Evolutionary conservation across 2,329 filamentous ascomycete species (phyloP), one percentile per base, ranked within the genome.

Genomic region (Fusarium nisikadoi): DNA sequence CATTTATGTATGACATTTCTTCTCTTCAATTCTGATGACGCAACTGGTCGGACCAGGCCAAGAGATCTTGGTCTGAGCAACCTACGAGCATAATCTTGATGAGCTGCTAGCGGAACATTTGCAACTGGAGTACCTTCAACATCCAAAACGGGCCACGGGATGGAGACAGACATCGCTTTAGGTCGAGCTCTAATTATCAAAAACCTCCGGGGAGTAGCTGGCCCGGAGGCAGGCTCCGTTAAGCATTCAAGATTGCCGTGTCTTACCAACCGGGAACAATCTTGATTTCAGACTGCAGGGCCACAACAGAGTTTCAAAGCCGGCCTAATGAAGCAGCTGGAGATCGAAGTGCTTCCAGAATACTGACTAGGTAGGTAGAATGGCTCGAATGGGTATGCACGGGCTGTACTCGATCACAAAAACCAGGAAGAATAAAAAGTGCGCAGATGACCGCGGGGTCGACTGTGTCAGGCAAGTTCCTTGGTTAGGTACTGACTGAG

Each of bases 401-500:
- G 31, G 50, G 35, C 39, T 49, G 35, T 43, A 33, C 19, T 57
- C 42, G 68, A 41, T 61, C 31, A 39, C 38, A 46, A 42, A 49
- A 27, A 42, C 42, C 62, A 42, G 50, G 47, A 38, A 38, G 29
- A 65, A 49, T 29, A 29, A 42, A 60, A 49, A 49, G 29, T 57
- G 16, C 52, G 56, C 52, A 73, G 43, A 71, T 57, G 53, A 67
- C 45, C 61, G 68, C 46, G 60, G 55, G 60, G 61, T 58, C 41
- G 49, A 59, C 38, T 33, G 49, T 45, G 60, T 72, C 62, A 63
- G n/a, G 49, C 62, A 72, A 71, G 67, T 72, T 72, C 69, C 66
- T 73, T 73, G 70, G 53, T 63, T 54, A 29, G 27, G 27, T 29
- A 47, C 53, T 41, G 38, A 49, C 45, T 35, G 43, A 11, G 11